Percentiles rank a stretch among this genome's conserved stretches.
phyloP scores from a whole-genome alignment of 306 rosid species.

The Hylodesmum podocarpum region DNA sequence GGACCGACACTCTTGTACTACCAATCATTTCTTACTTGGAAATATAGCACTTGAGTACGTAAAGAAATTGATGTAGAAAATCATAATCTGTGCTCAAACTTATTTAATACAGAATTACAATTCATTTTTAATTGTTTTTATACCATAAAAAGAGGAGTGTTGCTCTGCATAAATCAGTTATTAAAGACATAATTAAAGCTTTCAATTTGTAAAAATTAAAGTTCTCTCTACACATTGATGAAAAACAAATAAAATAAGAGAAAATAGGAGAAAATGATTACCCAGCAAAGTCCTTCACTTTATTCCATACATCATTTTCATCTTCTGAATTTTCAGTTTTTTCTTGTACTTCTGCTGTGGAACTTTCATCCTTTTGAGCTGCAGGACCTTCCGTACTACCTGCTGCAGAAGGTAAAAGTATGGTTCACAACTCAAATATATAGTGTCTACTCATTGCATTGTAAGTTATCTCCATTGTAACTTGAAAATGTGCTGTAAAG shows the following conservation, averaged over 20 bases:
- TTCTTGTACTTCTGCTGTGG: slow-evolving; percentile 47
- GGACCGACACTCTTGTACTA: background rate
- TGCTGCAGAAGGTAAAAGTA: slow-evolving; percentile 49
- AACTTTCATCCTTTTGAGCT: slow-evolving; percentile 48
- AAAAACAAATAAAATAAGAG: background rate
- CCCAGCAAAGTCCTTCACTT: slow-evolving; percentile 77
- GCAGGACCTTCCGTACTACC: slow-evolving; percentile 51
- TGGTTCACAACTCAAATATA: slow-evolving; percentile 29
- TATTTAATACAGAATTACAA: background rate
- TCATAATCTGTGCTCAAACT: background rate
- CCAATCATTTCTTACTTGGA: background rate
- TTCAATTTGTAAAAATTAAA: background rate
- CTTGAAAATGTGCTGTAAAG: slow-evolving; percentile 13
- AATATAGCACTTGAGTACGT: background rate
- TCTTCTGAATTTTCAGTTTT: slow-evolving; percentile 54
- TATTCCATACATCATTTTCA: slow-evolving; percentile 61
- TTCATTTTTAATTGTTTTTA: background rate
- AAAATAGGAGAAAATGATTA: slow-evolving; percentile 40
- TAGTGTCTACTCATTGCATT: slow-evolving; percentile 5
- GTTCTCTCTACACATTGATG: background rate
- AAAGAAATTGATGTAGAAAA: background rate
- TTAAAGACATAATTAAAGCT: background rate
- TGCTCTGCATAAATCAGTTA: background rate
- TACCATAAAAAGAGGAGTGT: background rate
- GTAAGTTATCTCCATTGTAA: background rate